Evolutionary conservation across 1,139 yeast species (phyloP), one percentile per base, ranked within the genome.

Genomic region (Nakaseomyces uthaithaninus): DNA sequence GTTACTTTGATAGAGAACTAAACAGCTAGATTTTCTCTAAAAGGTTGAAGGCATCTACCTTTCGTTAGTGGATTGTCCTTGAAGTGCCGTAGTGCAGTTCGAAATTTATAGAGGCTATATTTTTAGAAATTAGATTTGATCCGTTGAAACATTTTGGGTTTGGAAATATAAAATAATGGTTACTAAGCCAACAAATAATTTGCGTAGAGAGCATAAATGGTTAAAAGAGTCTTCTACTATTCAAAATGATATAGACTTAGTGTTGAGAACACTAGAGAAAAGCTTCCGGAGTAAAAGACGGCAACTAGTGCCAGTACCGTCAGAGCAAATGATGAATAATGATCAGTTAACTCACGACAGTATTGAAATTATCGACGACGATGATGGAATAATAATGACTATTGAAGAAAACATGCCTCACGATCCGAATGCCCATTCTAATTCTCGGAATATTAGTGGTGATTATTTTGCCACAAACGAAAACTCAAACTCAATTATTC

Each of bases 131-230:
- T 22, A 22, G n/a, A n/a, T n/a, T n/a, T n/a, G n/a, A n/a, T n/a
- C n/a, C n/a, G n/a, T n/a, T n/a, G n/a, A n/a, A n/a, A n/a, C n/a
- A n/a, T n/a, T n/a, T n/a, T n/a, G n/a, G n/a, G n/a, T n/a, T n/a
- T n/a, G n/a, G n/a, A n/a, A n/a, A n/a, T n/a, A n/a, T n/a, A n/a
- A n/a, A n/a, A n/a, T n/a, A n/a, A 53, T 54, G 59, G 53, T 47
- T n/a, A 25, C 49, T 11, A 55, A 55, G 37, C 59, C 57, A 25
- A 53, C 59, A 2, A 52, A 55, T 42, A 57, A 54, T 37, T 43
- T 57, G n/a, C 45, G 59, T 40, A 49, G 60, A 38, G 60, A 57
- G 41, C 57, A 52, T 40, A 54, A 54, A 44, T 57, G 62, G 62
- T 37, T 54, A 35, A 51, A 48, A 42, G 60, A 54, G 19, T 43